These are phyloP conservation scores for Colletotrichum sp. DNA, from an alignment of 2,329 filamentous ascomycete genomes.

Conservation along the genomic window DNA sequence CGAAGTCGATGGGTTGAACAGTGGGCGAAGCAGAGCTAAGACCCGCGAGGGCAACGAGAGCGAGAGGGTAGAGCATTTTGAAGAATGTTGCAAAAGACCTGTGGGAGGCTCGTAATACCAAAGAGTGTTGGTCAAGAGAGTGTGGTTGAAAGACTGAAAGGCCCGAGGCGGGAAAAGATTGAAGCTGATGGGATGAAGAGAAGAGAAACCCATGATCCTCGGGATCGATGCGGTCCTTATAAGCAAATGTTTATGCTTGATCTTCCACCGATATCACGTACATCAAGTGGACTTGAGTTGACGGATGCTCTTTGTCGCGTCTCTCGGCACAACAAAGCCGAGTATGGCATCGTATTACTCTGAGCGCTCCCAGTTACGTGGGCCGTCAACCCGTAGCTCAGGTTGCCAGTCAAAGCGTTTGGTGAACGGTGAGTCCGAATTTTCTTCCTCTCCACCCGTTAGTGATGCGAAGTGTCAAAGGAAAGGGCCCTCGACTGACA, in stretches of 20 bases:
- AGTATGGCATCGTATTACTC: not conserved
- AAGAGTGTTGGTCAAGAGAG: not conserved
- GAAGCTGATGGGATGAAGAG: conserved; percentile 3
- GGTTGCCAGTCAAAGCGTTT: not conserved
- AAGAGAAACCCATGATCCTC: not conserved
- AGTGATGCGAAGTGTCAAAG: not conserved
- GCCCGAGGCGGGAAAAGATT: not conserved
- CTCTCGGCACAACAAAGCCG: conserved; percentile 6
- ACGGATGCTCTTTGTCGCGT: not conserved
- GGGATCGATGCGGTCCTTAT: not conserved
- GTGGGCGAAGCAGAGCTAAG: conserved; percentile 5
- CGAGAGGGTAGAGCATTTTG: not conserved
- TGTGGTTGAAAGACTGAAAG: not conserved
- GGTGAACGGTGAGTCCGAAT: not conserved
- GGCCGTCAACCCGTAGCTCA: not conserved
- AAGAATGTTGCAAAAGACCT: not conserved
- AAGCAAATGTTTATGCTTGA: not conserved
- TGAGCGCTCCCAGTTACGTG: not conserved
- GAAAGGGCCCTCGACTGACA: not conserved
- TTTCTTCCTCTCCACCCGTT: not conserved
- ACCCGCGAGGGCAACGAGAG: conserved; percentile 6
- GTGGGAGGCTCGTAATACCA: not conserved
- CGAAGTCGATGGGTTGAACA: not conserved
- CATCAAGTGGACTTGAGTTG: not conserved
- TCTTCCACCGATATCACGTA: not conserved